Base-by-base conservation (phyloP, 1,139 yeast genomes). In the Sugiyamaella novakii region DNA sequence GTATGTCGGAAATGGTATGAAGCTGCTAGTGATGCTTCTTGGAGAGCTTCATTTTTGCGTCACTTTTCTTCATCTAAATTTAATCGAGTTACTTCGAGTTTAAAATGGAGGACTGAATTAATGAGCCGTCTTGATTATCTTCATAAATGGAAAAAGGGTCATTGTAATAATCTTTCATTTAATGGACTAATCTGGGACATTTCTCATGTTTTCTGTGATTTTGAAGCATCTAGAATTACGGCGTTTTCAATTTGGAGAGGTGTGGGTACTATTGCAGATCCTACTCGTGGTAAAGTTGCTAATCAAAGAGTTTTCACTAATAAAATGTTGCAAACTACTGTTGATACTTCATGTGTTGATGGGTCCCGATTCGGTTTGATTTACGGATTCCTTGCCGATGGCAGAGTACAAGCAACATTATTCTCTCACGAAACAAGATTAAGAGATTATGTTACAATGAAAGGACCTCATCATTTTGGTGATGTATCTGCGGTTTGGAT, bases 1-100 rank as follows among this genome's bases (percentile, higher is more conserved):
- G 73, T 68, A 10, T 66, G 70, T 53, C 55, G 55, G 6, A 52
- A 52, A 12, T 69, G 73, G 72, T 53, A 60, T 44, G 56, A 54
- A 2, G 59, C 62, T 17, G 56, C 62, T 19, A 63, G 64, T 45
- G 72, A 69, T 22, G 55, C 61, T 2, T 59, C 66, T 19, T 68
- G 72, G 72, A 53, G 65, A 37, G 62, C 59, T 21, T 59, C 61
- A 17, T 69, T 61, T 39, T 42, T 50, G 30, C 47, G 57, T n/a
- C 53, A 54, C 35, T 54, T 57, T 48, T 38, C 47, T 14, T 35
- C 42, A 11, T 31, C 51, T n/a, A 51, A 49, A 22, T 61, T 67
- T 45, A 62, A 64, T 35, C 59, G 68, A 18, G 59, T 64, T 3
- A 52, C 61, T 18, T 49, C 60, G 25, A 56, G 63, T 34, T 43